A percentile compares a stretch with the other conserved stretches of the same genome.
Evolutionary conservation across 768 basidiomycete species (phyloP).

Genomic region (Gloeophyllum trabeum): DNA sequence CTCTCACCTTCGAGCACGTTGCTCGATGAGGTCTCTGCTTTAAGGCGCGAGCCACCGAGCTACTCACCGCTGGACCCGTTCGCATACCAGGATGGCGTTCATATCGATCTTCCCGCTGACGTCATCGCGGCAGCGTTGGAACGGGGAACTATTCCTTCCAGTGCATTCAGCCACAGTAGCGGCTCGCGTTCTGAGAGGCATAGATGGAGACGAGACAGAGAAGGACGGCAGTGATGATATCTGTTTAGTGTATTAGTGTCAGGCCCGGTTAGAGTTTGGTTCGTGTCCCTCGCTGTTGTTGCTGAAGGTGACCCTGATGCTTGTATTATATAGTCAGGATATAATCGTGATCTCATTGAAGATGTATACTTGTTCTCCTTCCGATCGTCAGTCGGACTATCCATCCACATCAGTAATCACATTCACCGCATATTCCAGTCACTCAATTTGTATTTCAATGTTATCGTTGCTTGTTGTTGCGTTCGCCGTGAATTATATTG

Average conservation of each 20-base stretch:
- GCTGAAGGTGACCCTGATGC: background rate
- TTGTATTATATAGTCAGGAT: too few relatives aligned
- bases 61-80: constrained; percentile 87
- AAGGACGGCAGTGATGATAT: too few relatives aligned
- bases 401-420: too few relatives aligned
- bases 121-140: constrained; percentile 86
- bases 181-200: constrained; percentile 44
- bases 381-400: too few relatives aligned
- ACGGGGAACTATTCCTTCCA: constrained; percentile 51
- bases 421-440: too few relatives aligned
- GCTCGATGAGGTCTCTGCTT: constrained; percentile 3
- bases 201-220: constrained; percentile 34
- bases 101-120: constrained; percentile 87
- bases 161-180: constrained; percentile 38
- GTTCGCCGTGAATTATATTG: too few relatives aligned
- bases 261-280: background rate
- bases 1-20: background rate
- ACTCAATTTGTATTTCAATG: too few relatives aligned
- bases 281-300: background rate
- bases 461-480: too few relatives aligned
- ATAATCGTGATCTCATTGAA: too few relatives aligned
- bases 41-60: constrained; percentile 63
- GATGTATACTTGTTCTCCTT: too few relatives aligned
- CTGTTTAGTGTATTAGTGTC: too few relatives aligned
- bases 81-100: constrained; percentile 80